Conservation (phyloP, 441 rosid genomes). For the Erodium moschatum region DNA sequence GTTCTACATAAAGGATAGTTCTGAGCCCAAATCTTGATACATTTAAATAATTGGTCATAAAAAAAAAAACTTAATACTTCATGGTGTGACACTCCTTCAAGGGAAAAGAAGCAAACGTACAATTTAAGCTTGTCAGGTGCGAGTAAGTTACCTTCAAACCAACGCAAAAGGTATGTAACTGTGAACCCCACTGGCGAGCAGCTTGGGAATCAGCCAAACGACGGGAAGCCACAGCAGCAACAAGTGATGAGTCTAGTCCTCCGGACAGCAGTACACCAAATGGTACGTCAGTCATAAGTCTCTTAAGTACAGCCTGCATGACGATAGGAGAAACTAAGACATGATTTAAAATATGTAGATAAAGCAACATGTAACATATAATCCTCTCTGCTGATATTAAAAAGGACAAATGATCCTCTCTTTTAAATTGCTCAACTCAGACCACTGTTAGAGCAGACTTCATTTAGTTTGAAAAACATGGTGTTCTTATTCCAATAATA, state of each 20-base stretch:
- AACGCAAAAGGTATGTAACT: constrained; percentile 79
- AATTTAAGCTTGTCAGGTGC: constrained; percentile 10
- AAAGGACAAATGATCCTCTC: neutral
- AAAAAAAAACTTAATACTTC: neutral
- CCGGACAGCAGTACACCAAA: constrained; percentile 98
- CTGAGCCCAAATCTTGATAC: too few species aligned
- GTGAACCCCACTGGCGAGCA: constrained; percentile 92
- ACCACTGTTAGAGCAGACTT: neutral
- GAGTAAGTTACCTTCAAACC: constrained; percentile 67
- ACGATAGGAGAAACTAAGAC: neutral
- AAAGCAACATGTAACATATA: neutral
- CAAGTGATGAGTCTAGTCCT: constrained; percentile 96
- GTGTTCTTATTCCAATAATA: neutral
- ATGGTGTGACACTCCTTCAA: neutral
- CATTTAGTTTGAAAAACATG: neutral
- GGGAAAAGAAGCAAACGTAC: neutral
- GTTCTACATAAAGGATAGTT: too few species aligned
- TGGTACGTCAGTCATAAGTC: constrained; percentile 98
- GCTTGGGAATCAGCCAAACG: constrained; percentile 59
- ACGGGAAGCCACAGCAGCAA: constrained; percentile 90
- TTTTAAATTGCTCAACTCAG: neutral
- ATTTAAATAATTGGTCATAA: too few species aligned
- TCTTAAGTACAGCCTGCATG: constrained; percentile 78
- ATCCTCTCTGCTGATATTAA: too few species aligned
- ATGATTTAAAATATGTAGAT: neutral